Evolutionary conservation across 495 filamentous ascomycete genomes (phyloP).

Genomic region (Neurospora sp.): DNA sequence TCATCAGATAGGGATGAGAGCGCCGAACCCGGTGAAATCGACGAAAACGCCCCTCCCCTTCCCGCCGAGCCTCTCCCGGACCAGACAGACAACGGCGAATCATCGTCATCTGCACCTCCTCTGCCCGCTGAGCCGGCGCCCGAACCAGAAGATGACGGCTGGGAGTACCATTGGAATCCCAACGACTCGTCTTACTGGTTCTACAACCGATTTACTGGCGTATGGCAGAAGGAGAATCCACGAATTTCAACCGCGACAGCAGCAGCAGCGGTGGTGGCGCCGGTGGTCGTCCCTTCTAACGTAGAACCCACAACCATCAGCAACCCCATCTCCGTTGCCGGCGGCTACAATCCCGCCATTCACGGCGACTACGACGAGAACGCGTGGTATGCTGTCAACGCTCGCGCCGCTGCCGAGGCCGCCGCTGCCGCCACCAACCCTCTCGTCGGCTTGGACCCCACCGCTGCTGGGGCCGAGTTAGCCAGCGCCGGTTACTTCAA

Average conservation of each 20-base stretch:
- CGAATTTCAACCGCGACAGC: conserved; percentile 47
- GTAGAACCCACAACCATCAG: conserved; percentile 11
- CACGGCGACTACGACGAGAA: conserved; percentile 93
- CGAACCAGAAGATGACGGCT: conserved; percentile 62
- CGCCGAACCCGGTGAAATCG: neutral
- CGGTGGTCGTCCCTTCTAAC: conserved; percentile 22
- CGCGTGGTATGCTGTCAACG: conserved; percentile 73
- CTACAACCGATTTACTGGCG: conserved; percentile 69
- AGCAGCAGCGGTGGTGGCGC: conserved; percentile 19
- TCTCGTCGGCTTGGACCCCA: neutral
- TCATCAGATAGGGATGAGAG: neutral
- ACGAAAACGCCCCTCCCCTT: conserved; percentile 12
- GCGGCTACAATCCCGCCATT: conserved; percentile 89
- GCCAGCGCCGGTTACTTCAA: conserved; percentile 70
- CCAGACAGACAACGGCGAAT: conserved; percentile 1
- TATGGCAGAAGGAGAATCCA: conserved; percentile 85
- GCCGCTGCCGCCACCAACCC: conserved; percentile 11
- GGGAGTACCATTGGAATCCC: conserved; percentile 76
- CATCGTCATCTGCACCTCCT: neutral
- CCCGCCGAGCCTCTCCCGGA: conserved; percentile 20
- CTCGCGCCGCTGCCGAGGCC: conserved; percentile 14
- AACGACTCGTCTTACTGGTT: conserved; percentile 70
- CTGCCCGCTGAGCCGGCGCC: conserved; percentile 33
- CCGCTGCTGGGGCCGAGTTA: conserved; percentile 41
- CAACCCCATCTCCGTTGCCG: conserved; percentile 29